These are phyloP conservation scores for Agaricales sp. DNA, from an alignment of 1,284 basidiomycete species.

Conservation along the genomic window DNA sequence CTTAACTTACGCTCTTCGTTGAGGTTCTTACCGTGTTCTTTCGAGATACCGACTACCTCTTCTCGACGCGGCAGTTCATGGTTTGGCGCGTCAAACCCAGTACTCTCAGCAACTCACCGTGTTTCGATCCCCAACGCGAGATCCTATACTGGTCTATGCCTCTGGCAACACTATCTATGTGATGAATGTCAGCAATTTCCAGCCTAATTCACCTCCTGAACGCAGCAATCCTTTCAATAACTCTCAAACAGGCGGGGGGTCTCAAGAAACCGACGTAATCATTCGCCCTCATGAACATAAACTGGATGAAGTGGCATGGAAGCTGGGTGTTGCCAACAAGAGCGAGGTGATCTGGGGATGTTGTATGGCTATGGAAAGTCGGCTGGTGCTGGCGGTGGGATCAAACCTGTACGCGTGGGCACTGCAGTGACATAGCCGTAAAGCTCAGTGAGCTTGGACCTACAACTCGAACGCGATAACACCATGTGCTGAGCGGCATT, in stretches of 20 bases:
- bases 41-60: not conserved
- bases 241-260: not conserved
- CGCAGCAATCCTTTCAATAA: not conserved
- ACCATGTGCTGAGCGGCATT: too few species aligned
- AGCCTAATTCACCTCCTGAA: not conserved
- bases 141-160: not conserved
- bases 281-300: not conserved
- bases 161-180: not conserved
- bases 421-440: slow-evolving; percentile 8
- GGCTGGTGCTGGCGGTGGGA: slow-evolving; percentile 30
- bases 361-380: slow-evolving; percentile 31
- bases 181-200: not conserved
- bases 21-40: not conserved
- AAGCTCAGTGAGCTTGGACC: too few species aligned
- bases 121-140: not conserved
- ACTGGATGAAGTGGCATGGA: slow-evolving; percentile 12
- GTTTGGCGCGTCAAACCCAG: not conserved
- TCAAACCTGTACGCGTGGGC: slow-evolving; percentile 34
- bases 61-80: not conserved
- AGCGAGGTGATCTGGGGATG: slow-evolving; percentile 22
- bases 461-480: too few species aligned
- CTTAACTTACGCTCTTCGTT: too few species aligned
- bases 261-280: too few species aligned
- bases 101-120: not conserved
- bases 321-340: slow-evolving; percentile 5